Conservation (phyloP, 768 basidiomycete species). For the Pleurotus salmoneostramineus region DNA sequence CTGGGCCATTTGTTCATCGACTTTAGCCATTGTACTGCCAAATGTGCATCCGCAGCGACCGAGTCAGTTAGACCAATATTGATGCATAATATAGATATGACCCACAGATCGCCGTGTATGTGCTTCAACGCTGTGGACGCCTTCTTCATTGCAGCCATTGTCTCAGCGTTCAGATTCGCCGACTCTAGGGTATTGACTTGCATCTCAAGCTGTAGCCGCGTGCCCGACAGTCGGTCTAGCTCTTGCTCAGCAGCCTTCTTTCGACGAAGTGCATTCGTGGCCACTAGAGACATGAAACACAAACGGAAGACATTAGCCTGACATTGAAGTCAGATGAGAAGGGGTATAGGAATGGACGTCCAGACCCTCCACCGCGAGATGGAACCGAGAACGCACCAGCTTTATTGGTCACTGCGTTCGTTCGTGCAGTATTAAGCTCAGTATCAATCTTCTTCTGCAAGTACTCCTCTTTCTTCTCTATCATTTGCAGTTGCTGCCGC, state of each 20-base stretch:
- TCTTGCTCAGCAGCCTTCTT: slow-evolving; percentile 90
- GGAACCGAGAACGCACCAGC: slow-evolving; percentile 54
- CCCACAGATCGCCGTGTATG: slow-evolving; percentile 89
- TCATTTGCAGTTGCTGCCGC: slow-evolving; percentile 91
- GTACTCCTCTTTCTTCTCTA: slow-evolving; percentile 99
- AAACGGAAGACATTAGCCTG: not conserved
- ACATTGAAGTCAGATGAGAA: not conserved
- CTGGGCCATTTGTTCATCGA: slow-evolving; percentile 83
- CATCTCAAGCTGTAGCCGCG: slow-evolving; percentile 88
- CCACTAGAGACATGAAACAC: slow-evolving; percentile 46
- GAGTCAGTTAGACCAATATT: not conserved
- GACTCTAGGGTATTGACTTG: slow-evolving; percentile 97
- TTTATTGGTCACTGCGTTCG: slow-evolving; percentile 93
- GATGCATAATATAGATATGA: slow-evolving; percentile 16
- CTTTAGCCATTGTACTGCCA: slow-evolving; percentile 76
- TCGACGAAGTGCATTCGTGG: slow-evolving; percentile 84
- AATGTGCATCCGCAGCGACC: not conserved
- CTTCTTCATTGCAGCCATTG: slow-evolving; percentile 96
- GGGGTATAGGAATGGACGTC: not conserved
- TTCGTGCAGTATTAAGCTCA: slow-evolving; percentile 85
- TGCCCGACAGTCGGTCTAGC: slow-evolving; percentile 80
- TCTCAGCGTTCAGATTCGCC: slow-evolving; percentile 97
- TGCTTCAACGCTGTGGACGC: slow-evolving; percentile 84
- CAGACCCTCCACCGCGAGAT: not conserved
- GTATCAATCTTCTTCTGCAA: slow-evolving; percentile 96